These are phyloP conservation scores for Daldinia loculata DNA, from an alignment of 495 filamentous ascomycete genomes.

Conservation along the genomic window DNA sequence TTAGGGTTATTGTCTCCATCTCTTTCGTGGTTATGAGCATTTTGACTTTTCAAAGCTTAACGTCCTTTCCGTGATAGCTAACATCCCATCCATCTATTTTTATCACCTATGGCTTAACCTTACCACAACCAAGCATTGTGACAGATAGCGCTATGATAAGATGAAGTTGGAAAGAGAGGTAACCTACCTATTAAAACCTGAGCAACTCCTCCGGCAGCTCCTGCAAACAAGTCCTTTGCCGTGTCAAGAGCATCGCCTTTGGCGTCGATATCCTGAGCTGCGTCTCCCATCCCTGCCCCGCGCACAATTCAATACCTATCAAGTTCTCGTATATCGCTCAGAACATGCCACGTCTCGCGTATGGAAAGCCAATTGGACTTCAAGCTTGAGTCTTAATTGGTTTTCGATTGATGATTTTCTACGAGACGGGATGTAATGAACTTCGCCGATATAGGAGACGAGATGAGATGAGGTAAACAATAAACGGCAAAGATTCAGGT, in stretches of 20 bases:
- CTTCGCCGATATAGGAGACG: slow-evolving; percentile 37
- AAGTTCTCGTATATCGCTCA: background rate
- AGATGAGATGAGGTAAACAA: slow-evolving; percentile 9
- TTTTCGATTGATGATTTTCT: background rate
- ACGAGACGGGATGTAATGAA: background rate
- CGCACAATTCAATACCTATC: background rate
- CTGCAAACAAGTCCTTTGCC: slow-evolving; percentile 91
- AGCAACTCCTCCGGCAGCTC: slow-evolving; percentile 89
- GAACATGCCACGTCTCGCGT: background rate
- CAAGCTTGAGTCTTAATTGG: background rate
- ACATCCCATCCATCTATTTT: background rate
- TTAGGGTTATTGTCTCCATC: background rate
- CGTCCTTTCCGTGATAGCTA: background rate
- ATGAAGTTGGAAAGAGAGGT: background rate
- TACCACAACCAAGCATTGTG: background rate
- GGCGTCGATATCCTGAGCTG: slow-evolving; percentile 50
- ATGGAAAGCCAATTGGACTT: background rate
- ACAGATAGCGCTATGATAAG: background rate
- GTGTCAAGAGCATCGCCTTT: slow-evolving; percentile 59
- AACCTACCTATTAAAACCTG: slow-evolving; percentile 91
- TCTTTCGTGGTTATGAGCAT: background rate
- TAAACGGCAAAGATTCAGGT: background rate
- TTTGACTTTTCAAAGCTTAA: background rate
- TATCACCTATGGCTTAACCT: background rate
- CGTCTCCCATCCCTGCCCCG: slow-evolving; percentile 51